Evolutionary conservation across 331 rosid genomes (phyloP).

Genomic region (Rhamnella rubrinervis): DNA sequence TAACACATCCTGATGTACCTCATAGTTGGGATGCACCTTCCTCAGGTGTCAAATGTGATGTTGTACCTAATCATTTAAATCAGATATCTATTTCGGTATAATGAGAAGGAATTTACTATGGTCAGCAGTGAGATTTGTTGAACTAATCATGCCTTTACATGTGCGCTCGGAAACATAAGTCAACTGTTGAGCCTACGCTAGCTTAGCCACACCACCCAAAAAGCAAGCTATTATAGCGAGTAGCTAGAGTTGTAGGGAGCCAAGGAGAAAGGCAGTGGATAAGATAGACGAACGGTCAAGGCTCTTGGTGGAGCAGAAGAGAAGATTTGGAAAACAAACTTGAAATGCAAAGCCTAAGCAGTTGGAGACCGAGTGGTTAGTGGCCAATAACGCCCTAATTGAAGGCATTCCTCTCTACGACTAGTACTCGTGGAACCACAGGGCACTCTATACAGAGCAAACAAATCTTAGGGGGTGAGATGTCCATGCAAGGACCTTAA

Average conservation of each 20-base stretch:
- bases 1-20: constrained; percentile 14
- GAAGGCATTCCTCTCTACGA: not conserved
- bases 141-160: constrained; percentile 20
- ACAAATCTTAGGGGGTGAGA: not conserved
- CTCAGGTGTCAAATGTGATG: constrained; percentile 8
- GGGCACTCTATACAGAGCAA: not conserved
- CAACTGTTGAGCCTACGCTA: not conserved
- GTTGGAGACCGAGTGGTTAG: not conserved
- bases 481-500: not conserved
- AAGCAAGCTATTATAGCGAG: constrained; percentile 9
- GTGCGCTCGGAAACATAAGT: not conserved
- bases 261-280: constrained; percentile 3
- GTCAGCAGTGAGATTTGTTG: constrained; percentile 22
- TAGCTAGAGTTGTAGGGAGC: not conserved
- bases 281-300: constrained; percentile 16
- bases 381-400: not conserved
- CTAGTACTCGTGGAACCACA: not conserved
- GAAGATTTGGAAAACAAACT: constrained; percentile 2
- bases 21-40: constrained; percentile 13
- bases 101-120: constrained; percentile 12
- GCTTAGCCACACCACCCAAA: not conserved
- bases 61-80: constrained; percentile 1
- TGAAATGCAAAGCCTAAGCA: not conserved
- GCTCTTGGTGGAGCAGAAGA: constrained; percentile 13
- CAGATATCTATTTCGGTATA: not conserved